Base-by-base conservation (phyloP, 2,329 filamentous ascomycete species). In the Leptographium galeiforme region DNA sequence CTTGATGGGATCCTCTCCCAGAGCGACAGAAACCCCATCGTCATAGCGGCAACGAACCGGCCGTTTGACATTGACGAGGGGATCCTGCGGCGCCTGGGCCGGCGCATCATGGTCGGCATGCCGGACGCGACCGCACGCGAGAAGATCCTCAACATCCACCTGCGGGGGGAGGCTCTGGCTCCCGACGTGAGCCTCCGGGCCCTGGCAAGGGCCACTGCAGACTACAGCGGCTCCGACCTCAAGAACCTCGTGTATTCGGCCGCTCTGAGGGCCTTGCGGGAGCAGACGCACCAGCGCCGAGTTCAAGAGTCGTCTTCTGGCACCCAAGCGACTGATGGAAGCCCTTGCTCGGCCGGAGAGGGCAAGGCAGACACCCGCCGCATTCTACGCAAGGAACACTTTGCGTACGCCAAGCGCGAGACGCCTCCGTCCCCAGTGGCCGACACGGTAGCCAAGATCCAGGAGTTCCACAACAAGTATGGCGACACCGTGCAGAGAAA, bases 151-250 rank as follows among this genome's bases (percentile, higher is more conserved):
- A 67, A 69, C 53, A 72, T 76, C 38, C 70, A 75, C 52, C 64
- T 78, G 16, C 72, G 72, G 56, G 67, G 70, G 10, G 74, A 77
- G 60, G 58, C 62, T 32, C 61, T 74, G 11, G 70, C 68, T 12
- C 25, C 25, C 13, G 46, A 48, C 46, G 67, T 74, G 5, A 66
- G 70, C 38, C 58, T 75, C 12, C 62, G 66, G 2, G 63, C 67
- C 10, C 60, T 77, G 4, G 72, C 73, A 3, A 64, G 61, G 32
- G 65, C 67, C 16, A 77, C 74, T 1, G 66, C 69, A 0, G 65
- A 72, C 32, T 77, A 76, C 57, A 75, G 73, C 0, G 74, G 74
- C 16, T 75, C 72, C 1, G 74, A 77, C 56, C 62, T 77, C 50
- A 76, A 75, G 61, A 77, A 73, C 55, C 61, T 77, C 25, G 70